These are phyloP conservation scores for Ceratobasidium sp. DNA, from an alignment of 1,284 basidiomycete genomes.

Conservation along the genomic window DNA sequence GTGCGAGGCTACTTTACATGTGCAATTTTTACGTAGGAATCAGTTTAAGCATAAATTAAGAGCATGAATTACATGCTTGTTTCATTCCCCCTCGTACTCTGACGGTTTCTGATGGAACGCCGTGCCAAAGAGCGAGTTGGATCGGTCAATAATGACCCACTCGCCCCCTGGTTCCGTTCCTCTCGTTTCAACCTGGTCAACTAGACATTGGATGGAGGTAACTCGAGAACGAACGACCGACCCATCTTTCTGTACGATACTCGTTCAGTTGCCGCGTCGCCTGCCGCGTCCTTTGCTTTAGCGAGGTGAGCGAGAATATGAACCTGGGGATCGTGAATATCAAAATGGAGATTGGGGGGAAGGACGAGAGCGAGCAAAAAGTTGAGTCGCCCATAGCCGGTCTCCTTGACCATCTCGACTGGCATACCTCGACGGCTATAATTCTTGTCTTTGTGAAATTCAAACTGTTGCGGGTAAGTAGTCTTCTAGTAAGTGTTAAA, in stretches of 20 bases:
- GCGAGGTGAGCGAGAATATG: constrained; percentile 1
- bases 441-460: neutral
- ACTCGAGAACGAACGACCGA: constrained; percentile 13
- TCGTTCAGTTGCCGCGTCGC: neutral
- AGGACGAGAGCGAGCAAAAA: constrained; percentile 2
- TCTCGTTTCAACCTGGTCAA: neutral
- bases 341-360: neutral
- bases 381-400: constrained; percentile 16
- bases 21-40: too few relatives aligned
- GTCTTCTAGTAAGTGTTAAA: too few relatives aligned
- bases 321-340: neutral
- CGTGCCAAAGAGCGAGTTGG: neutral
- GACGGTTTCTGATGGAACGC: neutral
- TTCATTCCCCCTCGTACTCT: neutral
- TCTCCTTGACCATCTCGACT: neutral
- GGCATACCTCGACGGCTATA: neutral
- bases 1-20: too few relatives aligned
- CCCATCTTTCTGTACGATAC: neutral
- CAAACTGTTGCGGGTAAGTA: neutral
- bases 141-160: neutral
- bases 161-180: neutral
- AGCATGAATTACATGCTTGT: neutral
- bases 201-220: neutral
- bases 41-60: too few relatives aligned
- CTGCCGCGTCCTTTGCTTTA: neutral